phyloP scores from a whole-genome alignment of 495 filamentous ascomycete genomes.

The Beverwykella pulmonaria region DNA sequence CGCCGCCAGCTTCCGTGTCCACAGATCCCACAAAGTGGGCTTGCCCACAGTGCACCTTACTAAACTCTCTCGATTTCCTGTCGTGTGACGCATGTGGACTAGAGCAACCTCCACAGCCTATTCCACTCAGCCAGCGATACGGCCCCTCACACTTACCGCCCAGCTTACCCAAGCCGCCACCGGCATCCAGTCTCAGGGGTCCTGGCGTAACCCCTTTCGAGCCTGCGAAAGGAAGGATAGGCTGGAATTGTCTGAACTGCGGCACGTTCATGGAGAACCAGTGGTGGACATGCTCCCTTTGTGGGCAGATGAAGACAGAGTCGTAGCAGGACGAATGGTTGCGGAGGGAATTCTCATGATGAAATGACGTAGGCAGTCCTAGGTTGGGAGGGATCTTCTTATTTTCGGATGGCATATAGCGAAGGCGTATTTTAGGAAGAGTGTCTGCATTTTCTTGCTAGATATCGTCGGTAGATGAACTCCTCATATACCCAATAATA shows the following conservation, averaged over 20 bases:
- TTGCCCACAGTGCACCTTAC: conserved; percentile 80
- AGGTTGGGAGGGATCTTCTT: not conserved
- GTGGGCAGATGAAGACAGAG: conserved; percentile 47
- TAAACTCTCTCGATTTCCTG: conserved; percentile 69
- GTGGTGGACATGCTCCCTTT: conserved; percentile 50
- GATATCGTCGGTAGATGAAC: too few species aligned
- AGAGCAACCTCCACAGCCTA: conserved; percentile 58
- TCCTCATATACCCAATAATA: too few species aligned
- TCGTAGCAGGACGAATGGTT: conserved; percentile 10
- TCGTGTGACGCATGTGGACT: conserved; percentile 78
- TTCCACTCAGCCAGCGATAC: conserved; percentile 28
- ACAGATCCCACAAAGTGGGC: conserved; percentile 60
- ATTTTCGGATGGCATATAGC: not conserved
- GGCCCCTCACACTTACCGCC: conserved; percentile 14
- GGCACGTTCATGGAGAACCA: conserved; percentile 48
- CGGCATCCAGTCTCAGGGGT: conserved; percentile 20
- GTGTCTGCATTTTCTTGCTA: too few species aligned
- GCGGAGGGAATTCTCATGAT: not conserved
- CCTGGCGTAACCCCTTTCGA: conserved; percentile 27
- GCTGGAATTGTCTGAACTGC: conserved; percentile 48
- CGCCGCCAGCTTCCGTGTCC: conserved; percentile 26
- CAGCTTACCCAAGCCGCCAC: conserved; percentile 18
- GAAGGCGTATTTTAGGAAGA: not conserved
- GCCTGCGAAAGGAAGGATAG: conserved; percentile 37
- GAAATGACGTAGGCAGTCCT: not conserved